Evolutionary conservation across 148 eudicot species (phyloP).

Genomic region (Fallopia convolvulus): DNA sequence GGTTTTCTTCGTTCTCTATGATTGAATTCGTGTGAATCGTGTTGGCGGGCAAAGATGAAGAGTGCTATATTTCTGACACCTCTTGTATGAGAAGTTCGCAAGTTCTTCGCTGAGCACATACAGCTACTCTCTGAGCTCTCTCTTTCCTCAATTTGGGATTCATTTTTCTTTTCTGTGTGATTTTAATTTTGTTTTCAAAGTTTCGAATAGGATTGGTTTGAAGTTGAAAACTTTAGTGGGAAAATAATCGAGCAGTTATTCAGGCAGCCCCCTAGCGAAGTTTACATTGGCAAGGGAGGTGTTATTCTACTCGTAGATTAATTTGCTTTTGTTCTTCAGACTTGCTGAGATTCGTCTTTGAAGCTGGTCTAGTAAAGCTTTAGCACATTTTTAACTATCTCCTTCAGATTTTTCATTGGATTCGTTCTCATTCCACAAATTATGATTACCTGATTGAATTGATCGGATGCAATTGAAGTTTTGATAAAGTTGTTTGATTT

Average conservation of each 20-base stretch:
- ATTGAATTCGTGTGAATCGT: background rate
- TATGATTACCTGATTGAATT: too few species aligned
- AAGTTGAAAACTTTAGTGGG: too few species aligned
- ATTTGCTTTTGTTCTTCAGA: constrained; percentile 15
- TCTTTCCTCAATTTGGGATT: background rate
- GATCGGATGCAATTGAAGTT: too few species aligned
- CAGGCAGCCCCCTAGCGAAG: constrained; percentile 16
- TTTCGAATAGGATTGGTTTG: background rate
- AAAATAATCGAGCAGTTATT: constrained; percentile 3
- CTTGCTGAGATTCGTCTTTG: constrained; percentile 11
- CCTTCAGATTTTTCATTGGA: background rate
- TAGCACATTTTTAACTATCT: background rate
- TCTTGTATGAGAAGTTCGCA: constrained; percentile 12
- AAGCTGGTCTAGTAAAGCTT: constrained; percentile 15
- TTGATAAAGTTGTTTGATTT: too few species aligned
- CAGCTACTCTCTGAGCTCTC: constrained; percentile 12
- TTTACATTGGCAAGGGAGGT: constrained; percentile 9
- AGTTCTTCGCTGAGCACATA: constrained; percentile 13
- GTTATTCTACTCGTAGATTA: constrained; percentile 7
- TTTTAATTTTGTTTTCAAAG: background rate
- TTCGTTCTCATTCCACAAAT: background rate
- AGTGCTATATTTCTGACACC: constrained; percentile 14
- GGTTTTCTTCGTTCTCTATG: background rate
- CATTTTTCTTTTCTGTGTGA: background rate
- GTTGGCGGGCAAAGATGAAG: background rate